Evolutionary conservation across 768 basidiomycete genomes (phyloP), one percentile per base, ranked within the genome.

Genomic region (Hebeloma cylindrosporum): DNA sequence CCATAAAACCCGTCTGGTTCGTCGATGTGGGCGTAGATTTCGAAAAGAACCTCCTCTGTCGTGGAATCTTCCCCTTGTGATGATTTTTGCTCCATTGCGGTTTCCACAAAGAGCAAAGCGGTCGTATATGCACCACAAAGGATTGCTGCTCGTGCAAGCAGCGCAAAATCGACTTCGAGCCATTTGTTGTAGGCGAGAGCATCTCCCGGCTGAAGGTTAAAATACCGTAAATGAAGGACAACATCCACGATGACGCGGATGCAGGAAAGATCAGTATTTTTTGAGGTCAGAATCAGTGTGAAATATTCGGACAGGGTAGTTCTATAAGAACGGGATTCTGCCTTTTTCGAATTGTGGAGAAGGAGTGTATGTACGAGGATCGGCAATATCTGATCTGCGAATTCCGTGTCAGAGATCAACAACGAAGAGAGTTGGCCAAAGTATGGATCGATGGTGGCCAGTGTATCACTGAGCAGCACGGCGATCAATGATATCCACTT

Each of bases 1-100:
- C 93, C 93, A 63, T 99, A 99, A 62, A 99, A 99, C 1, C 96
- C 93, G 56, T 99, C 96, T 0, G 94, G 94, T 61, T 99, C 96
- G 58, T 96, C 94, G 48, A 99, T 93, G 55, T 93, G 87, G 42
- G 83, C 82, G 59, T 98, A 99, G 38, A 98, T 92, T 38, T 87
- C 85, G 68, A 93, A 97, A 16, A 98, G 68, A 18, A 94, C 73
- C 45, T 86, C 71, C 52, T 92, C 88, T 1, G 74, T 67, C 11
- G 66, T 62, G 2, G 56, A 48, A n/a, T 58, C 58, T 5, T 65
- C 63, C 14, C 57, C 49, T 21, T 41, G 8, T 62, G 60, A 25
- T 60, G 52, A 8, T 54, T 51, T 36, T 48, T 77, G 68, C 45
- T 91, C 84, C 17, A 69, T 67, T 0, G 82, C 84, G 9, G 95